These are phyloP conservation scores for Hypoxylon crocopeplum DNA, from an alignment of 495 filamentous ascomycete genomes.

Conservation along the genomic window DNA sequence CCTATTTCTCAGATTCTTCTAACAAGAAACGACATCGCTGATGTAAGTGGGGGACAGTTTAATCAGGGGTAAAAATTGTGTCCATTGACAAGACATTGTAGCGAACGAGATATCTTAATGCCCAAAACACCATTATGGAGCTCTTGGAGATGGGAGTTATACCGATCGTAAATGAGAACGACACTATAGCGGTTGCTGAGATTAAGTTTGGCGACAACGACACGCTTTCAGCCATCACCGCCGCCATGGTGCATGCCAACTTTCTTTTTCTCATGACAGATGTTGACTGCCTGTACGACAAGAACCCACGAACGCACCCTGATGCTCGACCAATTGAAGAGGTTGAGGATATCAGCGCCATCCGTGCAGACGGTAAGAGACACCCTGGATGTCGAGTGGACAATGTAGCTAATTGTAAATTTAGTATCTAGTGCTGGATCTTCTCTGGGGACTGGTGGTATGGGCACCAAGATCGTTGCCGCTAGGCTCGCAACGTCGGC, in stretches of 20 bases:
- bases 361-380: constrained; percentile 78
- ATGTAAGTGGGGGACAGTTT: constrained; percentile 62
- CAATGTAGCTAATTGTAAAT: not conserved
- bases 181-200: constrained; percentile 94
- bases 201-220: constrained; percentile 99
- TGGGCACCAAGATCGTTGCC: constrained; percentile 97
- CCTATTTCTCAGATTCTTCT: constrained; percentile 94
- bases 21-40: constrained; percentile 96
- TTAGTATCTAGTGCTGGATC: constrained; percentile 87
- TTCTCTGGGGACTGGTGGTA: constrained; percentile 91
- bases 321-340: constrained; percentile 91
- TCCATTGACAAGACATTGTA: constrained; percentile 40
- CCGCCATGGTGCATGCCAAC: constrained; percentile 95
- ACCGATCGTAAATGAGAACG: constrained; percentile 98
- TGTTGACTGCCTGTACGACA: constrained; percentile 95
- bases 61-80: not conserved
- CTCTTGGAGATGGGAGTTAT: constrained; percentile 95
- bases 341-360: constrained; percentile 82
- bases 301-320: constrained; percentile 84
- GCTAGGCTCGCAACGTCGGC: constrained; percentile 92
- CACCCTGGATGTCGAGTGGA: not conserved
- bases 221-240: constrained; percentile 93
- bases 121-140: constrained; percentile 90
- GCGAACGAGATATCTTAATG: constrained; percentile 94
- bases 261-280: constrained; percentile 99